These are phyloP conservation scores for Ustilago loliicola DNA, from an alignment of 1,284 basidiomycete species.

Conservation along the genomic window DNA sequence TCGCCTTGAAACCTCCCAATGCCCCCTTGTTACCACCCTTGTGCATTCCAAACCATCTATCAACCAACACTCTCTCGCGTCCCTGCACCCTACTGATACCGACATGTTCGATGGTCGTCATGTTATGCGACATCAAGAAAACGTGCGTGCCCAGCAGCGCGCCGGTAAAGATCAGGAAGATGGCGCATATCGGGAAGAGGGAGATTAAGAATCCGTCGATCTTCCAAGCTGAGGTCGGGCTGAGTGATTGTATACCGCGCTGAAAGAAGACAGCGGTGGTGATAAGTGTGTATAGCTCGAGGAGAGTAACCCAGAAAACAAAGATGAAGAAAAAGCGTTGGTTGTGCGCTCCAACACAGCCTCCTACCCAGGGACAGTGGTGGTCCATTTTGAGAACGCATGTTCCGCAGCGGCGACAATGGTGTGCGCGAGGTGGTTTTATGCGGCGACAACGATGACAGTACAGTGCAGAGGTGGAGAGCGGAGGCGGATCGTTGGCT, in stretches of 20 bases:
- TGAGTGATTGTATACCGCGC: slow-evolving; percentile 49
- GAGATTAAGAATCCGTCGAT: slow-evolving; percentile 79
- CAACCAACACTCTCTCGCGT: slow-evolving; percentile 76
- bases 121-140: slow-evolving; percentile 76
- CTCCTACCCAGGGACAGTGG: slow-evolving; percentile 80
- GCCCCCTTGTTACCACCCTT: slow-evolving; percentile 19
- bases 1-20: slow-evolving; percentile 62
- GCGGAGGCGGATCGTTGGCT: slow-evolving; percentile 32
- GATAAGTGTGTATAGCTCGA: slow-evolving; percentile 76
- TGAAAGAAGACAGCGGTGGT: slow-evolving; percentile 71
- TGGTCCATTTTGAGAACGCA: slow-evolving; percentile 83
- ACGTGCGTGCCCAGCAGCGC: slow-evolving; percentile 77
- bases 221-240: slow-evolving; percentile 49
- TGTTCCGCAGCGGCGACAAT: slow-evolving; percentile 80
- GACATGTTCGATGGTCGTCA: slow-evolving; percentile 85
- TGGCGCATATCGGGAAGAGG: slow-evolving; percentile 75
- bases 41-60: slow-evolving; percentile 48
- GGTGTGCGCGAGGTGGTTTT: slow-evolving; percentile 81
- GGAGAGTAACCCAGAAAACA: slow-evolving; percentile 75
- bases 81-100: slow-evolving; percentile 75
- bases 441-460: slow-evolving; percentile 72
- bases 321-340: slow-evolving; percentile 85
- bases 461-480: slow-evolving; percentile 51
- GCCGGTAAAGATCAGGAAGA: slow-evolving; percentile 81
- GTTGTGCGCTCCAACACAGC: slow-evolving; percentile 84